A percentile compares a stretch with the other conserved stretches of the same genome.
phyloP scores from a whole-genome alignment of 208 protist species.

The Crithidia mellificae region DNA sequence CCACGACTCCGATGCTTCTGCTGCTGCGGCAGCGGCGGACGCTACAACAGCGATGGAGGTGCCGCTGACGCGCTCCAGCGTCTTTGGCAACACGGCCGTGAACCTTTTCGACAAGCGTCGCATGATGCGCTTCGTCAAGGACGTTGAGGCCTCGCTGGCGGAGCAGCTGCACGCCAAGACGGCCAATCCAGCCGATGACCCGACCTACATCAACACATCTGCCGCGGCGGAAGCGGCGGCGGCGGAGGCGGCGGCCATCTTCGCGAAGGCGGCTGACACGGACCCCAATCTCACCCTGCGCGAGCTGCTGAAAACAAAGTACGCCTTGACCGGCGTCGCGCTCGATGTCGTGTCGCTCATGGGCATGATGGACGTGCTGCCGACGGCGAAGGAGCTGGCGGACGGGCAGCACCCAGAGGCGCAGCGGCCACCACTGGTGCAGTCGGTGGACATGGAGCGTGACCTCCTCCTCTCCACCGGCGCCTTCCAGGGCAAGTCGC shows the following conservation, averaged over 20 bases:
- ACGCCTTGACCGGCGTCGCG: conserved; percentile 38
- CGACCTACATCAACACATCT: conserved; percentile 31
- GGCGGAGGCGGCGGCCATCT: conserved; percentile 26
- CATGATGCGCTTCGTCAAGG: conserved; percentile 92
- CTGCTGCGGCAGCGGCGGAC: neutral
- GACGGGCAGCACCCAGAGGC: conserved; percentile 2
- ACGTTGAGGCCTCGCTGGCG: conserved; percentile 64
- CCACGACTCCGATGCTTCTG: neutral
- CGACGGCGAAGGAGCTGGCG: neutral
- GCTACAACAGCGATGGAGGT: conserved; percentile 41
- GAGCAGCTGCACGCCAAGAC: conserved; percentile 78
- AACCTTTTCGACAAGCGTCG: conserved; percentile 88
- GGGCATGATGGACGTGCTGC: conserved; percentile 51
- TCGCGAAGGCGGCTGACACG: conserved; percentile 7
- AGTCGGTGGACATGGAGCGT: conserved; percentile 56
- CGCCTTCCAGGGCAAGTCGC: conserved; percentile 62
- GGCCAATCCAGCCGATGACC: conserved; percentile 50
- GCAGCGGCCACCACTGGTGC: conserved; percentile 20
- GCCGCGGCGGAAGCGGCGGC: conserved; percentile 22
- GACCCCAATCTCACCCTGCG: conserved; percentile 42
- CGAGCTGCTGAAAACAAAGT: conserved; percentile 52
- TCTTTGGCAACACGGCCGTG: conserved; percentile 74
- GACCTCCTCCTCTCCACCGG: conserved; percentile 79
- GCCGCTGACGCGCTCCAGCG: conserved; percentile 76
- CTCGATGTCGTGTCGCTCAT: conserved; percentile 71